phyloP scores from a whole-genome alignment of 331 rosid genomes.

The Quercus lobata region DNA sequence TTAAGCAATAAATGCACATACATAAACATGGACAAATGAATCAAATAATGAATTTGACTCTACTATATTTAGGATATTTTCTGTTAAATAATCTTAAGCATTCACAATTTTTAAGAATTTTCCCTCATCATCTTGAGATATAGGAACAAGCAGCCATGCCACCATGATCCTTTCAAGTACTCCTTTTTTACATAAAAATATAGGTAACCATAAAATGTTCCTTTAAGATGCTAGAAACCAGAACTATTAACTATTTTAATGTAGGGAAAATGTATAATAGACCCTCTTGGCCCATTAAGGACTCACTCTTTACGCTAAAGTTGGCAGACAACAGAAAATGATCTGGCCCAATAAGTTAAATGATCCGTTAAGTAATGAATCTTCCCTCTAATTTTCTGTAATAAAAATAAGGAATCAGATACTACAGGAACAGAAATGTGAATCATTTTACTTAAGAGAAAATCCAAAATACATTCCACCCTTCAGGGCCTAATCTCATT shows the following conservation, averaged over 20 bases:
- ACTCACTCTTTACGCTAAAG: neutral
- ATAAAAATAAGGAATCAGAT: neutral
- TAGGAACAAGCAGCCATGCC: neutral
- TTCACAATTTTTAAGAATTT: neutral
- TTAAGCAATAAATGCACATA: neutral
- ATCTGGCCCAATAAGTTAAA: neutral
- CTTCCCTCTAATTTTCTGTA: neutral
- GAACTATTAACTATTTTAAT: neutral
- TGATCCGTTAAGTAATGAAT: neutral
- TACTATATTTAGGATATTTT: too few relatives aligned
- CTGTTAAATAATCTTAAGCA: too few relatives aligned
- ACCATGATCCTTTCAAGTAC: too few relatives aligned
- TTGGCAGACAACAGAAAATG: neutral
- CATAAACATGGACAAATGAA: neutral
- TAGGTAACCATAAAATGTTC: neutral
- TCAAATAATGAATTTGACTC: neutral
- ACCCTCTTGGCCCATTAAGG: neutral
- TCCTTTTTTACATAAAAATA: too few relatives aligned
- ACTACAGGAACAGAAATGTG: neutral
- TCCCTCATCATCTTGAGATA: neutral
- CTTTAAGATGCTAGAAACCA: neutral
- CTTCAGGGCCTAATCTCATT: neutral
- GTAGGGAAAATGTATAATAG: neutral
- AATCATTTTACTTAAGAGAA: neutral
- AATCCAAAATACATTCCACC: neutral